Evolutionary conservation across 2,329 filamentous ascomycete species (phyloP), one percentile per base, ranked within the genome.

Genomic region (Cytospora piceicola): DNA sequence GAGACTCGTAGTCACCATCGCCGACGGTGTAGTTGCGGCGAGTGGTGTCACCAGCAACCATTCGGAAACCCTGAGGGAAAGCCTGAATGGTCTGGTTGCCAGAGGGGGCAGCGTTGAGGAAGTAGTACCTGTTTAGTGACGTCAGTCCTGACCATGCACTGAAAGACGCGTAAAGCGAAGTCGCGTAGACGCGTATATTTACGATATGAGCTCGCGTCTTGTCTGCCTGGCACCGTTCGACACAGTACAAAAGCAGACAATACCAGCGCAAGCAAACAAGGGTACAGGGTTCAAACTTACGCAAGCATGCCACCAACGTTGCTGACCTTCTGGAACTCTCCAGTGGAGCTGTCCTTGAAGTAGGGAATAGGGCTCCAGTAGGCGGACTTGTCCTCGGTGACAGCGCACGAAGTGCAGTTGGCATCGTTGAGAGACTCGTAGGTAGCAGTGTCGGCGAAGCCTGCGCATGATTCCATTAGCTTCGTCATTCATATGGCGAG

Each of bases 361-460:
- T 94, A 94, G 69, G 96, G 74, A 2, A 85, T 79, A 0, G 93
- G 93, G 61, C 88, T 87, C 92, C 93, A 97, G 80, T 97, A 97
- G 36, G 88, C 88, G n/a, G 92, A 96, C 79, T 88, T 90, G 78
- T 97, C 93, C 78, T 94, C 83, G 46, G 82, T 87, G 52, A 96
- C 90, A 64, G 84, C 86, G 75, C 93, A 96, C 14, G 92, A 94
- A 1, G 92, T 95, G 79, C 93, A 97, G 69, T 87, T 79, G 55
- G 85, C 88, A 20, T 73, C 76, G 5, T 82, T 73, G 17, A 97
- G 83, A 51, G 86, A 80, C 0, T 83, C 79, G 70, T 82, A 87
- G 51, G 77, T 81, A 17, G 89, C 79, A n/a, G 76, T 79, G 68
- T 86, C 79, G 58, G 81, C 81, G 73, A 96, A 92, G 57, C 84